phyloP scores from a whole-genome alignment of 805 yeast genomes.

The Yarrowia deformans region DNA sequence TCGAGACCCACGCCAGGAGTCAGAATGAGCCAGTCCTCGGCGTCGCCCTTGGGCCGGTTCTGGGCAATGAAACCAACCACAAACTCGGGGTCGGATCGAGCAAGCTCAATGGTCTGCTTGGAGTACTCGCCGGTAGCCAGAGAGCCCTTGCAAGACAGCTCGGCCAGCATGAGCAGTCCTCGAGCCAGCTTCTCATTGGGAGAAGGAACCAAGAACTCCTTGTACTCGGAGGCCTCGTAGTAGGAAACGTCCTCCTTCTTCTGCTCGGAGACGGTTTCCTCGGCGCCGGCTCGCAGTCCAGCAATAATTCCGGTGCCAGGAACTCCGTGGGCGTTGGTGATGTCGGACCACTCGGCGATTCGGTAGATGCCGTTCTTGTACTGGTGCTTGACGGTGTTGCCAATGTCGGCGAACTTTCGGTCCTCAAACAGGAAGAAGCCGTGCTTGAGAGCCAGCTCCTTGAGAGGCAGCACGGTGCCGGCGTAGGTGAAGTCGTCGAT shows the following conservation, averaged over 20 bases:
- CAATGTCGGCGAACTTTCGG: constrained; percentile 97
- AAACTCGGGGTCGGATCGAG: constrained; percentile 83
- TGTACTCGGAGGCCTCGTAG: constrained; percentile 11
- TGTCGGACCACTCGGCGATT: constrained; percentile 94
- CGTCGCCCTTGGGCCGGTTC: constrained; percentile 72
- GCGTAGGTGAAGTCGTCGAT: constrained; percentile 87
- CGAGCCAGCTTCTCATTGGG: constrained; percentile 50
- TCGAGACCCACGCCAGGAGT: constrained; percentile 99
- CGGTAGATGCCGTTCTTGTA: constrained; percentile 88
- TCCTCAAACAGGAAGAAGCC: constrained; percentile 94
- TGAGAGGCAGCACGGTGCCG: constrained; percentile 75
- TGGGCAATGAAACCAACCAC: constrained; percentile 98
- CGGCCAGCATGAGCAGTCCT: constrained; percentile 94
- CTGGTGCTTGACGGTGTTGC: constrained; percentile 94
- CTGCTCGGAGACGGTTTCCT: constrained; percentile 64
- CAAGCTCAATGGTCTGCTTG: constrained; percentile 84
- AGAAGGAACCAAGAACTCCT: constrained; percentile 24
- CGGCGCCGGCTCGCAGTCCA: constrained; percentile 83
- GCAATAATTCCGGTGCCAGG: constrained; percentile 93
- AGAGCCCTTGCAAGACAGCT: constrained; percentile 91
- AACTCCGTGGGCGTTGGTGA: constrained; percentile 96
- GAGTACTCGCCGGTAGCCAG: constrained; percentile 94
- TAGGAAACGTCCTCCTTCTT: constrained; percentile 11
- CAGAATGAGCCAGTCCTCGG: constrained; percentile 94
- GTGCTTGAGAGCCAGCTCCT: constrained; percentile 77